Evolutionary conservation across 202 grass and related monocot genomes (phyloP).

Genomic region (Eragrostis tef): DNA sequence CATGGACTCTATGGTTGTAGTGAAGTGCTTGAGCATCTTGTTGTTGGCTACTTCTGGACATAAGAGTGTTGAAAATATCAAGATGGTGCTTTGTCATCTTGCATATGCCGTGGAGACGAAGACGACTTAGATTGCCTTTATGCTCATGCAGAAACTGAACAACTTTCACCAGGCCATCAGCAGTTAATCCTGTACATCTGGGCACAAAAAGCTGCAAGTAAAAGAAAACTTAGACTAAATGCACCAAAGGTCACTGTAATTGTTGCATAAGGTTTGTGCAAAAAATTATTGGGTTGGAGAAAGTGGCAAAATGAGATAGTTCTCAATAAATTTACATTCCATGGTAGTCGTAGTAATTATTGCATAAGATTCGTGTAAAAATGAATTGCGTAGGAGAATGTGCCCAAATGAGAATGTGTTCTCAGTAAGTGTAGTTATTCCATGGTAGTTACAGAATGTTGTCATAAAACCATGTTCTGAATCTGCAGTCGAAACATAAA

Average conservation of each 20-base stretch:
- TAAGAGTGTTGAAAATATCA: conserved; percentile 57
- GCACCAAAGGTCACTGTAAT: conserved; percentile 28
- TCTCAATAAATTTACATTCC: not conserved
- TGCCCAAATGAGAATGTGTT: not conserved
- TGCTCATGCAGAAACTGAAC: conserved; percentile 50
- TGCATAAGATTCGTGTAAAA: no score
- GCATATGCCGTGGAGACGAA: conserved; percentile 61
- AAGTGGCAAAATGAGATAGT: not conserved
- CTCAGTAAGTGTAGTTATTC: conserved; percentile 23
- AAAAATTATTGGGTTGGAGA: not conserved
- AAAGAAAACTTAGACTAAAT: conserved; percentile 46
- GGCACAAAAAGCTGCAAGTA: conserved; percentile 70
- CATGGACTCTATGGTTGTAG: conserved; percentile 47
- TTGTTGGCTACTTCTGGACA: conserved; percentile 30
- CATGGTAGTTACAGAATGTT: not conserved
- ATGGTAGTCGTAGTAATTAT: no score
- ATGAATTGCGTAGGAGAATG: not conserved
- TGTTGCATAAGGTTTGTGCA: not conserved
- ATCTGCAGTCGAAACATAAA: conserved; percentile 11
- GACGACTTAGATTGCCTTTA: conserved; percentile 48
- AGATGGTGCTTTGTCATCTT: conserved; percentile 64
- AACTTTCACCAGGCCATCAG: conserved; percentile 68
- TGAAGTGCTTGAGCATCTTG: conserved; percentile 39
- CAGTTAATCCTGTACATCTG: conserved; percentile 63
- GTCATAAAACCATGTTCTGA: conserved; percentile 13